Evolutionary conservation across 2,329 filamentous ascomycete species (phyloP).

Genomic region (Fusarium guadeloupense): DNA sequence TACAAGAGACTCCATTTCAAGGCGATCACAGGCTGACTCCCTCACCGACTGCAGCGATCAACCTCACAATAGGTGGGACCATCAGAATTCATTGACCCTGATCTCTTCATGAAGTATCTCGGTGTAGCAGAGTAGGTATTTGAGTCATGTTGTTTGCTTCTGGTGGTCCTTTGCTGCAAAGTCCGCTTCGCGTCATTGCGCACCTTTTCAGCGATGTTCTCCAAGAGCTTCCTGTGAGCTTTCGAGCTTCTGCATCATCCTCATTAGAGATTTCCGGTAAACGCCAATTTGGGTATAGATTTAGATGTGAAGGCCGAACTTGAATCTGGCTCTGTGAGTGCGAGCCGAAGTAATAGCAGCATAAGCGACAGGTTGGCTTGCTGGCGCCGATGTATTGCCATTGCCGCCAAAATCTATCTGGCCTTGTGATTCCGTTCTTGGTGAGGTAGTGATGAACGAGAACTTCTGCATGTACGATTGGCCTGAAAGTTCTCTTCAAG

Average conservation of each 20-base stretch:
- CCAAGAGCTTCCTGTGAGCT: too few species aligned
- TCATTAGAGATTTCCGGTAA: slow-evolving; percentile 38
- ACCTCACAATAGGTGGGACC: too few species aligned
- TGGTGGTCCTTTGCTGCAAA: too few species aligned
- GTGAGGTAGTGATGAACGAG: slow-evolving; percentile 38
- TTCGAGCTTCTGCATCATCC: too few species aligned
- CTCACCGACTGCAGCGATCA: background rate
- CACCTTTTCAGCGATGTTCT: too few species aligned
- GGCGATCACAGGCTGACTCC: background rate
- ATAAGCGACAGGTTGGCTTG: slow-evolving; percentile 50
- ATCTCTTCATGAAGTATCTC: background rate
- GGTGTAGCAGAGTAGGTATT: too few species aligned
- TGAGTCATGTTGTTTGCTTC: too few species aligned
- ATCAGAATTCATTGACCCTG: background rate
- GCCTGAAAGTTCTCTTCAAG: slow-evolving; percentile 24
- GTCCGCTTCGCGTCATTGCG: too few species aligned
- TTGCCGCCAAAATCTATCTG: slow-evolving; percentile 41
- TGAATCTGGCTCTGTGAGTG: slow-evolving; percentile 20
- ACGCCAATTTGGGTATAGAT: slow-evolving; percentile 49
- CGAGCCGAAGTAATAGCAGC: slow-evolving; percentile 45
- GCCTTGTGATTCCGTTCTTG: background rate
- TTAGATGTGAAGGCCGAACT: slow-evolving; percentile 45
- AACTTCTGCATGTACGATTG: slow-evolving; percentile 47
- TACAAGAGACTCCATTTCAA: background rate
- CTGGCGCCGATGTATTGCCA: slow-evolving; percentile 48